Evolutionary conservation across 345 rosid genomes (phyloP), one percentile per base, ranked within the genome.

Genomic region (Camelina sativa): DNA sequence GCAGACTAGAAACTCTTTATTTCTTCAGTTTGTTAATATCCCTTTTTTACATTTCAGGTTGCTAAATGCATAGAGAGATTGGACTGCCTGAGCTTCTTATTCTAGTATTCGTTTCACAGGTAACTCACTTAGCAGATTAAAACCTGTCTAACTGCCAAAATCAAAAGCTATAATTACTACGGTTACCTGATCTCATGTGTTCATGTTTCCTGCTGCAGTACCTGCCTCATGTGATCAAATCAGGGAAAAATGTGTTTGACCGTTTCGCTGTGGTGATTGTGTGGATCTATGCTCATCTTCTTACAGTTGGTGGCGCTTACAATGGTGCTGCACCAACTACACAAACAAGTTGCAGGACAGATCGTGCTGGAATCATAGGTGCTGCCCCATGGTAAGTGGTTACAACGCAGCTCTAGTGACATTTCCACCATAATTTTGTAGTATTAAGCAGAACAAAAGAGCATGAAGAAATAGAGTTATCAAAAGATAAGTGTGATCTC

Each of bases 251-350:
- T 40, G 23, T 84, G 48, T 91, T 85, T 79, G 91, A 89, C 76
- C 93, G 97, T 37, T 96, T 84, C 81, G 96, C 96, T 69, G 88
- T 89, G 77, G 89, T 55, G 65, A 76, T 96, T 79, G 98, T 92
- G 30, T 96, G 98, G 98, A 84, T 91, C 59, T 96, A 96, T 81
- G 99, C 99, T 57, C 91, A 88, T 65, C 85, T 92, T 19, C 96
- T 96, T n/a, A 96, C 98, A 5, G 94, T 92, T 47, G 99, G 98
- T 44, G 99, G 98, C 63, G 99, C 97, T 16, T 92, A 96, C 76
- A 89, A 96, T 35, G 59, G 63, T 67, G 82, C 87, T 41, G 81
- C 91, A 63, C 90, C 86, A 38, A 88, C 62, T 58, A 91, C 99
- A 23, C 98, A 96, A 84, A 47, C 47, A 43, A 91, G 89, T 80